A percentile compares a stretch with the other conserved stretches of the same genome.
These are phyloP conservation scores for Colletotrichum tamarilloi DNA, from an alignment of 2,329 filamentous ascomycete species.

Conservation along the genomic window DNA sequence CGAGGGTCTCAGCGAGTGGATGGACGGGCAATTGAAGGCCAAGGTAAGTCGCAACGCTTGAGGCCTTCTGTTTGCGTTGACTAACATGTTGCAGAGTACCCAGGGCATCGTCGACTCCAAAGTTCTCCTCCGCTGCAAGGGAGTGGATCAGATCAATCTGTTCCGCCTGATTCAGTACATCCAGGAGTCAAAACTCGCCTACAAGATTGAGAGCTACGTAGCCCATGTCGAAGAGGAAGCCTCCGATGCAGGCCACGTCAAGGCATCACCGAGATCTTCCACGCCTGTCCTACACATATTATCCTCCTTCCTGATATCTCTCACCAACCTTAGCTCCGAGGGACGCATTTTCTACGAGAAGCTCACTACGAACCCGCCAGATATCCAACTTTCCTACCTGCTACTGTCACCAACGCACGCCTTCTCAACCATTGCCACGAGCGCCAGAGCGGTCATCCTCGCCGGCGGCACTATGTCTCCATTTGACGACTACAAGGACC, in stretches of 20 bases:
- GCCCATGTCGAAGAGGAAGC: constrained; percentile 67
- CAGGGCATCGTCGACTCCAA: constrained; percentile 79
- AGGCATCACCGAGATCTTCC: constrained; percentile 47
- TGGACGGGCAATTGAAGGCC: constrained; percentile 63
- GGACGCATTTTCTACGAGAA: constrained; percentile 74
- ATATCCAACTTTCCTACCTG: constrained; percentile 81
- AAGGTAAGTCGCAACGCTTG: constrained; percentile 52
- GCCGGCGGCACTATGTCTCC: constrained; percentile 98
- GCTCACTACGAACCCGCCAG: constrained; percentile 44
- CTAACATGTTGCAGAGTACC: constrained; percentile 46
- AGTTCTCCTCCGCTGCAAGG: constrained; percentile 82
- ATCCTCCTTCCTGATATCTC: constrained; percentile 75
- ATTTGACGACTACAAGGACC: constrained; percentile 87
- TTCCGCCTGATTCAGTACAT: constrained; percentile 90
- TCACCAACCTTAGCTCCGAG: constrained; percentile 86
- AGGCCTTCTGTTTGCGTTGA: too few relatives aligned
- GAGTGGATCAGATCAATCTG: constrained; percentile 94
- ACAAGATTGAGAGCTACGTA: constrained; percentile 93
- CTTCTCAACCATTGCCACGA: constrained; percentile 87
- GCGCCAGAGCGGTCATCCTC: constrained; percentile 87
- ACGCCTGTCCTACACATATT: constrained; percentile 67
- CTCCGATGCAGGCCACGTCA: constrained; percentile 41
- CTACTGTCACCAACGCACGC: constrained; percentile 91
- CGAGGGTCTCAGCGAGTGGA: constrained; percentile 79
- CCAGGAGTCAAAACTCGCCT: constrained; percentile 89